A percentile compares a stretch with the other conserved stretches of the same genome.
Conservation (phyloP, 371 early-diverging fungal genomes). For the Rhizopus arrhizus region DNA sequence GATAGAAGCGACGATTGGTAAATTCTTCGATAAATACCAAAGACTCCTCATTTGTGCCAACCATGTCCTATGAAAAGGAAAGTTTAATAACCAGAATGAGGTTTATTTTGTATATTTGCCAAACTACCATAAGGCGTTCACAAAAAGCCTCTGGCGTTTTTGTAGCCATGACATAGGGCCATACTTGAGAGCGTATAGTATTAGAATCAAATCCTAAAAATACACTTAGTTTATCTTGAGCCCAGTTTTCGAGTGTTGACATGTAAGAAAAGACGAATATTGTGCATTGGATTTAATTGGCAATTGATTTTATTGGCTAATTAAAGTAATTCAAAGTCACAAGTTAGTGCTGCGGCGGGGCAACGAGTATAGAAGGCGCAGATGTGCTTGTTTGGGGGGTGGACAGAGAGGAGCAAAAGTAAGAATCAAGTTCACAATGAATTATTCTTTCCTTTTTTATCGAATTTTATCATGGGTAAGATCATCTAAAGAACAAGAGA, state of each 20-base stretch:
- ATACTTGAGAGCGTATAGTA: conserved; percentile 41
- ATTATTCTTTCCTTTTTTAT: conserved; percentile 35
- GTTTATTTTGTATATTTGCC: not conserved
- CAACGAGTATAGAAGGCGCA: not conserved
- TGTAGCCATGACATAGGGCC: conserved; percentile 42
- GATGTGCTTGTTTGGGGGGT: no score
- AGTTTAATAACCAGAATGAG: not conserved
- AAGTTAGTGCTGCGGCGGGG: conserved; percentile 1
- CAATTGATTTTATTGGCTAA: not conserved
- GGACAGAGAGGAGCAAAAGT: conserved; percentile 20
- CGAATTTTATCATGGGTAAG: conserved; percentile 38
- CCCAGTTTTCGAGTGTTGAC: conserved; percentile 38
- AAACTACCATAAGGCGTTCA: conserved; percentile 44
- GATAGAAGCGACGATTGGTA: conserved; percentile 33
- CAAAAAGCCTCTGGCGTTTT: conserved; percentile 37
- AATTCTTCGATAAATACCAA: conserved; percentile 41
- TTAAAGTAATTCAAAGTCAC: not conserved
- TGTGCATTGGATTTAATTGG: no score
- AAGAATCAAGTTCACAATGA: conserved; percentile 22
- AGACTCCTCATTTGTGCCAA: conserved; percentile 36
- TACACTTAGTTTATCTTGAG: conserved; percentile 40
- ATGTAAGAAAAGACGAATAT: not conserved
- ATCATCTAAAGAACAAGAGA: not conserved
- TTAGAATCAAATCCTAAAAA: conserved; percentile 54
- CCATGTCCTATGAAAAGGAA: conserved; percentile 31